These are phyloP conservation scores for Gloeopeniophorella convolvens DNA, from an alignment of 768 basidiomycete genomes.

Conservation along the genomic window DNA sequence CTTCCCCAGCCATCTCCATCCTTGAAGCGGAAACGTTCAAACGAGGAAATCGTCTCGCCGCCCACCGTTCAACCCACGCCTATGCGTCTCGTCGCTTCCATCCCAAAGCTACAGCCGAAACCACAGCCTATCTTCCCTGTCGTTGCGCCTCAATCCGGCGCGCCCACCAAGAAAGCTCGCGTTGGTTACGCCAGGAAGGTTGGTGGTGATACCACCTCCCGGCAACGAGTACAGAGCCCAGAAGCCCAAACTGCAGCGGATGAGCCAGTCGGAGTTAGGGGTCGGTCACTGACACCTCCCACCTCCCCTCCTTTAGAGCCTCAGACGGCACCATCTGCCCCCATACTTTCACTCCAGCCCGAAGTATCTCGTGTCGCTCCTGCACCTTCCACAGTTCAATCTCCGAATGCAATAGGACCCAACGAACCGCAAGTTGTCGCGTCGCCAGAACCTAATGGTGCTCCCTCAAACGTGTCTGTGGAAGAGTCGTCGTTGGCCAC, in stretches of 20 bases:
- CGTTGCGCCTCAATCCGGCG: background rate
- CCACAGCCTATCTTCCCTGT: background rate
- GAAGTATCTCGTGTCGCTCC: background rate
- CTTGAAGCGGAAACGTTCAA: conserved; percentile 14
- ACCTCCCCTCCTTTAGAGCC: background rate
- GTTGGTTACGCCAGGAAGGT: conserved; percentile 7
- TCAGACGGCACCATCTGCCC: background rate
- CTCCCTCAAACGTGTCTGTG: background rate
- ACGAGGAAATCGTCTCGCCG: background rate
- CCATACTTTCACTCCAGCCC: background rate
- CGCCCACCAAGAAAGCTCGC: background rate
- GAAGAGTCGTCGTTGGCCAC: background rate
- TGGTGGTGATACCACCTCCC: background rate
- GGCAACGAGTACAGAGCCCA: background rate
- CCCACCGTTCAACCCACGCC: conserved; percentile 3
- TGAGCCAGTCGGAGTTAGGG: background rate
- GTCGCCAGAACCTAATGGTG: background rate
- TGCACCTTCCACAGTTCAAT: background rate
- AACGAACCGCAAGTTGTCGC: background rate
- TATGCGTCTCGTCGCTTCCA: conserved; percentile 6
- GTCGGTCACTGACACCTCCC: background rate
- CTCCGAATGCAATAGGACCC: background rate
- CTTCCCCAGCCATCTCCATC: conserved; percentile 13
- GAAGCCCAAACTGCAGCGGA: background rate
- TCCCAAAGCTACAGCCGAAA: background rate